Evolutionary conservation across 306 rosid genomes (phyloP).

Genomic region (Lathyrus sativus): DNA sequence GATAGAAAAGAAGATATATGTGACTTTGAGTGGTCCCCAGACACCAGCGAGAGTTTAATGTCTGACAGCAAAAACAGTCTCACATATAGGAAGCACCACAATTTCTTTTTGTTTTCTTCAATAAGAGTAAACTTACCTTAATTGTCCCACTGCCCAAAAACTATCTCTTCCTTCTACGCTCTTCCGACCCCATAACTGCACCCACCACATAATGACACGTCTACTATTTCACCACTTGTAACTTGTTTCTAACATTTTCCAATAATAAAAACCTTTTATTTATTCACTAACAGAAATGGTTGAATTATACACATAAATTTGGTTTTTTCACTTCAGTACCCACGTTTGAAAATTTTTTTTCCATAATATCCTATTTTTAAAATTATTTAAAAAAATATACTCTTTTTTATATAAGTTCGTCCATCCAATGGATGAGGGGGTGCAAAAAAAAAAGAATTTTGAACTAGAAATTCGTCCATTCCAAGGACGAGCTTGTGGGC

Average conservation of each 20-base stretch:
- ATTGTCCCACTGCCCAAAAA: slow-evolving; percentile 13
- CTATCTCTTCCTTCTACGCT: neutral
- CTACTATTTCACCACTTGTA: slow-evolving; percentile 31
- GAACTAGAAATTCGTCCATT: no score
- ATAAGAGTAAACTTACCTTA: slow-evolving; percentile 35
- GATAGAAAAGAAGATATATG: neutral
- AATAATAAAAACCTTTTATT: no score
- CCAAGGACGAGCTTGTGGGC: no score
- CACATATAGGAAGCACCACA: slow-evolving; percentile 41
- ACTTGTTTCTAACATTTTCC: neutral
- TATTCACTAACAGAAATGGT: no score
- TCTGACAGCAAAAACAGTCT: slow-evolving; percentile 40
- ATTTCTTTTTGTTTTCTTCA: slow-evolving; percentile 53
- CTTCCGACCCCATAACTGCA: neutral
- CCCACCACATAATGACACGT: slow-evolving; percentile 4
- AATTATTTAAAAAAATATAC: no score
- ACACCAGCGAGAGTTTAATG: slow-evolving; percentile 23
- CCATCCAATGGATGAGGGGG: no score
- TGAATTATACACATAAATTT: no score
- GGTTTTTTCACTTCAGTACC: no score
- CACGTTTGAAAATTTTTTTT: no score
- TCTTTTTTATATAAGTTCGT: no score
- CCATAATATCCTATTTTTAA: no score
- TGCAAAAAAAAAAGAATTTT: no score
- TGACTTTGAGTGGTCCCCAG: slow-evolving; percentile 40